phyloP scores from a whole-genome alignment of 192 early-diverging fungal genomes.

The Polychytrium aggregatum region DNA sequence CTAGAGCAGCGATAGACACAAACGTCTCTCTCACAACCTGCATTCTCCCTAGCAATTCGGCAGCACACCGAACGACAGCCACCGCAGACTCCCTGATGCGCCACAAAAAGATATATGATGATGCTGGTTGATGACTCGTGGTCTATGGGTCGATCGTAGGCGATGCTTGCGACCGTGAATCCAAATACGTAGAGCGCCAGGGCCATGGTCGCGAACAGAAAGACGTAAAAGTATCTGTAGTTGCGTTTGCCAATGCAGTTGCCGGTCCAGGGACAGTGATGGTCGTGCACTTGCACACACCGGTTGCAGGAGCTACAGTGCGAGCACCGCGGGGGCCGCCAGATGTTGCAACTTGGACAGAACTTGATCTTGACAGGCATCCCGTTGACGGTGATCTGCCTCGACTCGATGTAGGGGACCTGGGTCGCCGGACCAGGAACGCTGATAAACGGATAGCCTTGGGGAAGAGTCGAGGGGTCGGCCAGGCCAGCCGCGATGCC shows the following conservation, averaged over 20 bases:
- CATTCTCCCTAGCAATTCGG: background rate
- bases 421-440: no score
- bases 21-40: background rate
- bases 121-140: no score
- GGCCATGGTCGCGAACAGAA: conserved; percentile 49
- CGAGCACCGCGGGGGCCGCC: conserved; percentile 74
- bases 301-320: conserved; percentile 85
- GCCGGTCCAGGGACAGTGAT: conserved; percentile 84
- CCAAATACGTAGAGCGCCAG: conserved; percentile 50
- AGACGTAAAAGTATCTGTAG: conserved; percentile 65
- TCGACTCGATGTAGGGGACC: no score
- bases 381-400: conserved; percentile 52
- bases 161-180: conserved; percentile 50
- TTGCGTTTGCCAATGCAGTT: conserved; percentile 74
- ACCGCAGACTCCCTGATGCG: background rate
- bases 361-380: conserved; percentile 65
- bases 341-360: conserved; percentile 82
- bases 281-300: conserved; percentile 60
- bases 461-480: no score
- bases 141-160: no score
- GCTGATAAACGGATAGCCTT: no score
- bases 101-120: conserved; percentile 4
- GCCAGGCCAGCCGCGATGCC: no score
- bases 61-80: conserved; percentile 6
- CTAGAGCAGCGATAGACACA: background rate